Base-by-base conservation (phyloP, 78 protist species). In the Polysphondylium violaceum region DNA sequence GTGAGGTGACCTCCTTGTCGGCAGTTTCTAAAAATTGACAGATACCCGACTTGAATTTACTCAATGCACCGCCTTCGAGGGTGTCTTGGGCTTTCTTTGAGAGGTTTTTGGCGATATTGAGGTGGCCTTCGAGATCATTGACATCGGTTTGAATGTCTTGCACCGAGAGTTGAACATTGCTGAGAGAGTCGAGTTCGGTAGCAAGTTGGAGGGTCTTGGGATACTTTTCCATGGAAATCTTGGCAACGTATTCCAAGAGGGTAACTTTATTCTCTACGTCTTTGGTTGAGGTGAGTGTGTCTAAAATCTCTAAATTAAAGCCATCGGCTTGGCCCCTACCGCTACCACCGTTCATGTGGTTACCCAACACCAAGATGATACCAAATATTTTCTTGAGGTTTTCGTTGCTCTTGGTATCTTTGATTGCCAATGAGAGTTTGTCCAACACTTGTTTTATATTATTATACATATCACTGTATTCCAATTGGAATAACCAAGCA, bases 311-410 rank as follows among this genome's bases (percentile, higher is more conserved):
- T 14, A 83, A 25, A 17, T 72, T 35, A 72, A 83, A 83, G 44
- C 91, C 91, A 69, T 83, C 91, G 19, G 91, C 91, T 69, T 83
- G 91, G 31, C 91, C 91, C 29, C 91, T 38, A 43, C 56, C 51
- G 6, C 72, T 53, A 25, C 91, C 91, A 69, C 91, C 91, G 44
- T 83, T 83, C 91, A 83, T 83, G 38, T 83, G 58, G 43, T 83
- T 83, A 59, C 91, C 91, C 14, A 83, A 61, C 69, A 69, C 91
- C 78, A 83, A 69, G 7, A 83, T 44, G 25, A 83, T 69, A 59
- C 91, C 91, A 9, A 83, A 44, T 17, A 83, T 21, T 16, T 59
- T 51, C 14, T 63, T 51, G 19, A 83, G 25, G 29, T 44, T 68
- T 33, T 83, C 91, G 17, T 31, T 53, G 1, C 68, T 36, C 63